Evolutionary conservation across 2,329 filamentous ascomycete genomes (phyloP).

Genomic region (Hypoxylon rubiginosum): DNA sequence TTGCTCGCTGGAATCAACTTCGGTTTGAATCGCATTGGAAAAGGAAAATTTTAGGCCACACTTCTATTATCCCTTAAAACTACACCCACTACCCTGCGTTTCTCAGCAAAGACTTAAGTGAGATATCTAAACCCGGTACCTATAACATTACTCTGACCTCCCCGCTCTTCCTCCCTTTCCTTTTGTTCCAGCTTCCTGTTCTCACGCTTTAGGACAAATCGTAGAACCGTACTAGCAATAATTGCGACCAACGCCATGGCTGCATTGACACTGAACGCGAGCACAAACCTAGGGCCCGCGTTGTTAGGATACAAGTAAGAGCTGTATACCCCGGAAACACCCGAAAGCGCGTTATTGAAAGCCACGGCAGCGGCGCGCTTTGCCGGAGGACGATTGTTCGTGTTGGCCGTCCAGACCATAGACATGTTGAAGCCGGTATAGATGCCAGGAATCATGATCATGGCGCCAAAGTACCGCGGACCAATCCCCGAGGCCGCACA

Average conservation of each 20-base stretch:
- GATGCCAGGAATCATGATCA: conserved; percentile 44
- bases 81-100: background rate
- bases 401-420: conserved; percentile 45
- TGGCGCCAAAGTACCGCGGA: conserved; percentile 40
- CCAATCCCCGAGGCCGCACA: conserved; percentile 33
- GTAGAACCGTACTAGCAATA: conserved; percentile 37
- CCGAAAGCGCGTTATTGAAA: conserved; percentile 45
- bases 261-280: conserved; percentile 48
- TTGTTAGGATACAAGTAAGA: conserved; percentile 46
- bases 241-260: conserved; percentile 46
- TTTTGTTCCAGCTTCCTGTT: conserved; percentile 41
- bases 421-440: conserved; percentile 47
- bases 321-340: conserved; percentile 45
- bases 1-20: background rate
- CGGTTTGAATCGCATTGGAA: background rate
- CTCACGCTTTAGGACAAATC: conserved; percentile 42
- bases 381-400: conserved; percentile 40
- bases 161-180: conserved; percentile 38
- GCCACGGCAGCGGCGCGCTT: conserved; percentile 43
- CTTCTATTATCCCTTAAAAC: background rate
- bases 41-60: background rate
- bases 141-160: conserved; percentile 4
- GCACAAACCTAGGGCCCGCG: conserved; percentile 43
- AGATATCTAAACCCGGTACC: conserved; percentile 41
- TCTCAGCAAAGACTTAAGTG: conserved; percentile 1